phyloP scores from a whole-genome alignment of 1,284 basidiomycete species.

The Cryptococcus neoformans region DNA sequence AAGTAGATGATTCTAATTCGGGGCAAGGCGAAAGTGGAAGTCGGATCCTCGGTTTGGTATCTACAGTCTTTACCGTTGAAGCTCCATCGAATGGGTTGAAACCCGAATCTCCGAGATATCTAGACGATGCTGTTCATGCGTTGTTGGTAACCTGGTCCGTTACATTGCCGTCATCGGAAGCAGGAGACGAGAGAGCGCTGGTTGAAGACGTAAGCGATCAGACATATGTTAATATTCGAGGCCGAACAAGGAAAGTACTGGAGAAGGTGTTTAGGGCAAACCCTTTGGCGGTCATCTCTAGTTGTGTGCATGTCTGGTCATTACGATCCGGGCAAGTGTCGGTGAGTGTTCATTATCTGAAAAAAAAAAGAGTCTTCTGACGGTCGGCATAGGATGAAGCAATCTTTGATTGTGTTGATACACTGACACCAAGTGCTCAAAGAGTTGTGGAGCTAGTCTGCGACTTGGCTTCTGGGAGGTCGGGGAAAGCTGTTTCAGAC shows the following conservation, averaged over 20 bases:
- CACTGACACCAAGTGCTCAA: constrained; percentile 79
- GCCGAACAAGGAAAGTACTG: constrained; percentile 69
- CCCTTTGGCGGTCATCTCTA: constrained; percentile 73
- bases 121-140: constrained; percentile 36
- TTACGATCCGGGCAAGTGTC: constrained; percentile 24
- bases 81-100: constrained; percentile 26
- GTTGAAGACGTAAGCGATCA: constrained; percentile 35
- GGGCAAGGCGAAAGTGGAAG: constrained; percentile 53
- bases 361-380: not conserved
- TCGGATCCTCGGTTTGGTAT: constrained; percentile 50
- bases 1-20: constrained; percentile 27
- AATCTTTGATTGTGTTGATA: constrained; percentile 78
- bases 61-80: constrained; percentile 48
- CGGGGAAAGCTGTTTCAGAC: constrained; percentile 10
- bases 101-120: constrained; percentile 24
- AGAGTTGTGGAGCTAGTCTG: constrained; percentile 86
- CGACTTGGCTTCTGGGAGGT: constrained; percentile 55
- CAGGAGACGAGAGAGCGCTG: constrained; percentile 3
- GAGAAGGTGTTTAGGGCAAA: constrained; percentile 82
- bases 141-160: constrained; percentile 39
- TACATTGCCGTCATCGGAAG: constrained; percentile 5
- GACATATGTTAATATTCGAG: constrained; percentile 44
- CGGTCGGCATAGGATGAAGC: constrained; percentile 41
- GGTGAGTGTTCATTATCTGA: constrained; percentile 11
- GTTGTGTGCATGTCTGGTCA: constrained; percentile 38